phyloP scores from a whole-genome alignment of 2,329 filamentous ascomycete genomes.

The Fragosphaeria purpurea region DNA sequence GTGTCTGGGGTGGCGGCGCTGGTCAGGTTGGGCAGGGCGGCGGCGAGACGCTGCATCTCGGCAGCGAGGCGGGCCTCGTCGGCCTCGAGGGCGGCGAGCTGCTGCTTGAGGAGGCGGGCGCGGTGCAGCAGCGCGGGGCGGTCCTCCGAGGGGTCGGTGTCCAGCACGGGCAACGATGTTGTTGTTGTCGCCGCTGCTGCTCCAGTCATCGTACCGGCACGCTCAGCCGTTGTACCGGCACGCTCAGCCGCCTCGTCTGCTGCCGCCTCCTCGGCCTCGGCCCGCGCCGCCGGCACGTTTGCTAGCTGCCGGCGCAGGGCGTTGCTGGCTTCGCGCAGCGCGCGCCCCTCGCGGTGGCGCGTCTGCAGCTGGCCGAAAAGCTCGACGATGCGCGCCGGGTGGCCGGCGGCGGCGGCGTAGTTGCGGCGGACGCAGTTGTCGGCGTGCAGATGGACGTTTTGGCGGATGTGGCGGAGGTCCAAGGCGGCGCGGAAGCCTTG shows the following conservation, averaged over 20 bases:
- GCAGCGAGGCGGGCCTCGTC: conserved; percentile 47
- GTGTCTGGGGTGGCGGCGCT: conserved; percentile 65
- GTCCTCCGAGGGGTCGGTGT: conserved; percentile 17
- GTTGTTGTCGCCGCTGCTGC: too few relatives aligned
- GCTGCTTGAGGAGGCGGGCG: conserved; percentile 53
- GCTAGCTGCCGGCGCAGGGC: conserved; percentile 47
- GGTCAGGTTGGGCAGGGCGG: conserved; percentile 79
- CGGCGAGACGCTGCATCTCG: conserved; percentile 65
- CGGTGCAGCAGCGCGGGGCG: conserved; percentile 45
- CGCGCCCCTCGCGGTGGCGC: conserved; percentile 50
- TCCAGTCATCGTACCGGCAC: too few relatives aligned
- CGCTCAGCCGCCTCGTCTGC: conserved; percentile 6
- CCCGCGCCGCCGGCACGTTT: conserved; percentile 36
- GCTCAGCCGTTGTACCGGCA: not conserved
- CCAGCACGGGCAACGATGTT: too few relatives aligned
- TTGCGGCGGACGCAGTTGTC: conserved; percentile 80
- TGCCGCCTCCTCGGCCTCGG: conserved; percentile 10
- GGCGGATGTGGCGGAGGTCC: conserved; percentile 83
- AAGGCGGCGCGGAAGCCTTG: conserved; percentile 67
- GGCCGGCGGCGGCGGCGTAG: conserved; percentile 49
- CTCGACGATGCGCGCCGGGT: conserved; percentile 45
- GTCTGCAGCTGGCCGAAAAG: conserved; percentile 49
- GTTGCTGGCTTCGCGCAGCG: conserved; percentile 58
- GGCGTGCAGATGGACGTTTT: conserved; percentile 70
- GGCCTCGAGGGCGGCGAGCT: conserved; percentile 49